A percentile compares a stretch with the other conserved stretches of the same genome.
phyloP scores from a whole-genome alignment of 2,329 filamentous ascomycete species.

The Fusarium sp. region DNA sequence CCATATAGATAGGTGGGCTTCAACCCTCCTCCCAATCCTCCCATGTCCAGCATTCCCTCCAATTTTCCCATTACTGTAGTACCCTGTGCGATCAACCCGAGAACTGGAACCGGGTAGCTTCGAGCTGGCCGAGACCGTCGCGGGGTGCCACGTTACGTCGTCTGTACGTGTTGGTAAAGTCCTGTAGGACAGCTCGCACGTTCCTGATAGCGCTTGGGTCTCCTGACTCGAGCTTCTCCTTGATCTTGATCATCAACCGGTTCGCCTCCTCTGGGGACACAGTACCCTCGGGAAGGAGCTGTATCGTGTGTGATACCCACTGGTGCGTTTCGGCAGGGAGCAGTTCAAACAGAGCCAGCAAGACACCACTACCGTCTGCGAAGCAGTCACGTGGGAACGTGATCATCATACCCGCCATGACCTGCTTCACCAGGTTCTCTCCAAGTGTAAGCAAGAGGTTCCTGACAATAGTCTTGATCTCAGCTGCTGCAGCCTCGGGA shows the following conservation, averaged over 20 bases:
- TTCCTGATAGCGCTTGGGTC: constrained; percentile 74
- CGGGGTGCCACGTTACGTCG: constrained; percentile 94
- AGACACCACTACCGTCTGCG: constrained; percentile 91
- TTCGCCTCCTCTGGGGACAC: constrained; percentile 85
- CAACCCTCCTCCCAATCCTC: neutral
- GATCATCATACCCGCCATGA: constrained; percentile 99
- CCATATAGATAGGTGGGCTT: constrained; percentile 8
- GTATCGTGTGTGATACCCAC: constrained; percentile 88
- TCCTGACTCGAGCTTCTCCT: constrained; percentile 78
- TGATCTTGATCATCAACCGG: constrained; percentile 83
- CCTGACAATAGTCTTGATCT: constrained; percentile 80
- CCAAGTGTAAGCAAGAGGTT: constrained; percentile 78
- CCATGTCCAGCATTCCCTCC: neutral
- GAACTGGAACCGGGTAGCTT: constrained; percentile 90
- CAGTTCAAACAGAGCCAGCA: constrained; percentile 89
- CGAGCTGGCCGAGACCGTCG: constrained; percentile 88
- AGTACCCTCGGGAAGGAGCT: constrained; percentile 84
- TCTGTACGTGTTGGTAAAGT: constrained; percentile 96
- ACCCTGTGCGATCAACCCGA: constrained; percentile 47
- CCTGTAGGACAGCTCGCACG: constrained; percentile 87
- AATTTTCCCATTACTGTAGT: neutral
- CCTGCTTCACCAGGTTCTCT: constrained; percentile 84
- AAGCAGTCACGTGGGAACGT: constrained; percentile 97
- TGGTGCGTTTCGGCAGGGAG: constrained; percentile 81
- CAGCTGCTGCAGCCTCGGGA: constrained; percentile 70